A percentile compares a stretch with the other conserved stretches of the same genome.
These are phyloP conservation scores for Lactarius hengduanensis DNA, from an alignment of 768 basidiomycete genomes.

Conservation along the genomic window DNA sequence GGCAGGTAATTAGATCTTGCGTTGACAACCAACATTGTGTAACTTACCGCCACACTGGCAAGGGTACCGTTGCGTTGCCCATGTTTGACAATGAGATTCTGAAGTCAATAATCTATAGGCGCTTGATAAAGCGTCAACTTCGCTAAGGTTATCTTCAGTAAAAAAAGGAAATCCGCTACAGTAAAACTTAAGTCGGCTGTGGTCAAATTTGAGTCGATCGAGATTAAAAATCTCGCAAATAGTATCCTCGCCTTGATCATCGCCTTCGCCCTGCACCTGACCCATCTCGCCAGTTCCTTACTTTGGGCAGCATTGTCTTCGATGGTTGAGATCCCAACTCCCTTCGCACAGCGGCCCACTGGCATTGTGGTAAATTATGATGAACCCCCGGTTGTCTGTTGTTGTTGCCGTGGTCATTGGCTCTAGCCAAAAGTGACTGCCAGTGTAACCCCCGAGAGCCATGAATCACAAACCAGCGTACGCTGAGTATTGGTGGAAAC, in stretches of 20 bases:
- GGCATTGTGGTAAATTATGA: conserved; percentile 49
- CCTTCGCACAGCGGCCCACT: conserved; percentile 55
- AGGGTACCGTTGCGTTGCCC: background rate
- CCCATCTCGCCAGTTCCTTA: conserved; percentile 42
- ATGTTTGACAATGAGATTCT: background rate
- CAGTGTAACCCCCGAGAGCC: too few species aligned
- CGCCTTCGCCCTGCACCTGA: too few species aligned
- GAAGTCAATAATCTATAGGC: background rate
- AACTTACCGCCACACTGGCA: background rate
- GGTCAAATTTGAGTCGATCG: too few species aligned
- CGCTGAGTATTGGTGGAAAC: too few species aligned
- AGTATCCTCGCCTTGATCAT: too few species aligned
- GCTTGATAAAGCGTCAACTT: background rate
- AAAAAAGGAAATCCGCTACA: too few species aligned
- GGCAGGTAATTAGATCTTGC: background rate
- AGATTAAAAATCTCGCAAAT: too few species aligned
- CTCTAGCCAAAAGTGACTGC: too few species aligned
- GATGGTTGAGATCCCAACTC: conserved; percentile 61
- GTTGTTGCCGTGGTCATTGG: too few species aligned
- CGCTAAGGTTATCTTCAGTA: conserved; percentile 13
- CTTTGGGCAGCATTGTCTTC: conserved; percentile 57
- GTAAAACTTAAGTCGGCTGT: too few species aligned
- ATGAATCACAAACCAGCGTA: too few species aligned
- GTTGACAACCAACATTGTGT: background rate
- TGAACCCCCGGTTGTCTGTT: too few species aligned